Evolutionary conservation across 2,329 filamentous ascomycete species (phyloP).

Genomic region (Colletotrichum viniferum): DNA sequence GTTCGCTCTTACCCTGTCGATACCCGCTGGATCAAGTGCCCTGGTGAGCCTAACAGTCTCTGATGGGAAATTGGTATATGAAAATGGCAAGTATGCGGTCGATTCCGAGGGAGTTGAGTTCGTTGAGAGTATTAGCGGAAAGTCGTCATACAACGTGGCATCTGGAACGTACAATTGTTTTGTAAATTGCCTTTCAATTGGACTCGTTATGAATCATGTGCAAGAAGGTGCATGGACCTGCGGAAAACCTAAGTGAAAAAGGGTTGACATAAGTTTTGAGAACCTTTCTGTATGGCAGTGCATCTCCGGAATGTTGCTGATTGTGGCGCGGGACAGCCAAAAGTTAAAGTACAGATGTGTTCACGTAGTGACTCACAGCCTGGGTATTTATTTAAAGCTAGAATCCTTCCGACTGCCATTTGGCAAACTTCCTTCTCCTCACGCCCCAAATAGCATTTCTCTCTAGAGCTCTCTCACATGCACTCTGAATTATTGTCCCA

Average conservation of each 20-base stretch:
- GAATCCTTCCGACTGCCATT: background rate
- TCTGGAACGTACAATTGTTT: background rate
- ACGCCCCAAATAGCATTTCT: background rate
- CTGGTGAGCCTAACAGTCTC: background rate
- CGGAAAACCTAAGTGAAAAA: background rate
- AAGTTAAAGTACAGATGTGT: background rate
- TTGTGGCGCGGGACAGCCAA: background rate
- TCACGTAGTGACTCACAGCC: background rate
- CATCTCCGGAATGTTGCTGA: background rate
- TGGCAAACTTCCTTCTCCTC: fast-evolving
- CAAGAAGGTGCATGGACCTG: background rate
- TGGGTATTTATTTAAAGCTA: background rate
- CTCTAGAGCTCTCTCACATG: background rate
- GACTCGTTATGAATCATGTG: fast-evolving
- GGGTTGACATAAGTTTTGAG: background rate
- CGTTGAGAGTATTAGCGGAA: background rate
- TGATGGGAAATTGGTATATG: background rate
- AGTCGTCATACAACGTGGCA: background rate
- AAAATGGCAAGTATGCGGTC: background rate
- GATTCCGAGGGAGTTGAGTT: background rate
- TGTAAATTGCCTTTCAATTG: background rate
- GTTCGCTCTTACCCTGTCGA: background rate
- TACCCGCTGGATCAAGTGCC: background rate
- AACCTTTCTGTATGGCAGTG: background rate
- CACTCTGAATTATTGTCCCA: fast-evolving